Evolutionary conservation across 768 basidiomycete species (phyloP).

Genomic region (Termitomyces sp.): DNA sequence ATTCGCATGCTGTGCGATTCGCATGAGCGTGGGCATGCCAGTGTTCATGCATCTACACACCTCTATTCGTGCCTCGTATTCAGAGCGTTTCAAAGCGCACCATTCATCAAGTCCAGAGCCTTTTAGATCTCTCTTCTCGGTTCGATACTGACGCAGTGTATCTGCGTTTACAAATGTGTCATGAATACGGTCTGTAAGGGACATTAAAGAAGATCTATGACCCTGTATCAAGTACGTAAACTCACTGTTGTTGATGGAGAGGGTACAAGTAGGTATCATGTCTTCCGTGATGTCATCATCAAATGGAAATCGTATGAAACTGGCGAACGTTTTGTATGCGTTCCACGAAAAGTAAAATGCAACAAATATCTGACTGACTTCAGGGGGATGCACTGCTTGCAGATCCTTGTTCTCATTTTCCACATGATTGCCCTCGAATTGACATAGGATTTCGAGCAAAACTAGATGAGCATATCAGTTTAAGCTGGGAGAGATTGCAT

Average conservation of each 20-base stretch:
- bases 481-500: not conserved
- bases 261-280: constrained; percentile 2
- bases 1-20: constrained; percentile 15
- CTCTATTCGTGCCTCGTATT: constrained; percentile 2
- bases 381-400: constrained; percentile 19
- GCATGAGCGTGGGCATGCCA: not conserved
- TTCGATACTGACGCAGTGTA: not conserved
- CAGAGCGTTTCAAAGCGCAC: constrained; percentile 6
- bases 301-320: not conserved
- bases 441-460: constrained; percentile 11
- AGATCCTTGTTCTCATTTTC: constrained; percentile 15
- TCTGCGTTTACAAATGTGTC: not conserved
- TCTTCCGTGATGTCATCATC: not conserved
- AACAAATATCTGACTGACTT: constrained; percentile 6
- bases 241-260: not conserved
- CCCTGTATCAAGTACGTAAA: not conserved
- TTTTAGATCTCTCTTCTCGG: constrained; percentile 1
- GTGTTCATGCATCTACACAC: constrained; percentile 9
- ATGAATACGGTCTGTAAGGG: not conserved
- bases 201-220: not conserved
- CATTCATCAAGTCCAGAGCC: constrained; percentile 7
- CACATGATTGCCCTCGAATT: constrained; percentile 14
- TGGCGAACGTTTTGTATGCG: not conserved
- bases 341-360: not conserved
- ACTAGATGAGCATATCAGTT: constrained; percentile 4